phyloP scores from a whole-genome alignment of 228 moss, liverwort and hornwort species.

The Sphagnum magellanicum region DNA sequence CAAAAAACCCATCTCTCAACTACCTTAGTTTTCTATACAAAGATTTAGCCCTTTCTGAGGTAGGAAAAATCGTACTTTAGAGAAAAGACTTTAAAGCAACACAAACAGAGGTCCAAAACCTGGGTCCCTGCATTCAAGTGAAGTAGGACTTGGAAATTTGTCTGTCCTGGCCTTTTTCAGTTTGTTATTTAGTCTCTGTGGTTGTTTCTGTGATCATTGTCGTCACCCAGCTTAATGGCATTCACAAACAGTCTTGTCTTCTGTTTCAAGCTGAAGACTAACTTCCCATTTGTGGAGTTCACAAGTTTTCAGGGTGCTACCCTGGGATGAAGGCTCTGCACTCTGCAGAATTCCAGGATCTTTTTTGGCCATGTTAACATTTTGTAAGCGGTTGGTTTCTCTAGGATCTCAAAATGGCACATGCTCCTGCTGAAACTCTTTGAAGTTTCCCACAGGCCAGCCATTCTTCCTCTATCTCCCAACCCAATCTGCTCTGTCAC shows the following conservation, averaged over 20 bases:
- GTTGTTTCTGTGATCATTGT: slow-evolving; percentile 61
- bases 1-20: neutral
- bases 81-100: slow-evolving; percentile 5
- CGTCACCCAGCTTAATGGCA: slow-evolving; percentile 80
- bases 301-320: slow-evolving; percentile 30
- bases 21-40: neutral
- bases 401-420: slow-evolving; percentile 16
- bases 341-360: slow-evolving; percentile 26
- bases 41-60: neutral
- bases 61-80: neutral
- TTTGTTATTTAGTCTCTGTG: slow-evolving; percentile 46
- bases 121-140: slow-evolving; percentile 37
- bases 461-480: slow-evolving; percentile 28
- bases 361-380: slow-evolving; percentile 29
- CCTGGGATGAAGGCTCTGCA: slow-evolving; percentile 16
- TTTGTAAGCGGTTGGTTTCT: slow-evolving; percentile 25
- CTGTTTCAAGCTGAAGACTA: slow-evolving; percentile 95
- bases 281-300: slow-evolving; percentile 63
- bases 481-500: slow-evolving; percentile 15
- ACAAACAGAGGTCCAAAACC: slow-evolving; percentile 12
- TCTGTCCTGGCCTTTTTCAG: slow-evolving; percentile 65
- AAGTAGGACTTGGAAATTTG: slow-evolving; percentile 23
- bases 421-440: slow-evolving; percentile 68
- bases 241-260: slow-evolving; percentile 78
- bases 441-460: slow-evolving; percentile 78